Base-by-base conservation (phyloP, 495 filamentous ascomycete species). In the Pseudoneurospora amorphoporcata region DNA sequence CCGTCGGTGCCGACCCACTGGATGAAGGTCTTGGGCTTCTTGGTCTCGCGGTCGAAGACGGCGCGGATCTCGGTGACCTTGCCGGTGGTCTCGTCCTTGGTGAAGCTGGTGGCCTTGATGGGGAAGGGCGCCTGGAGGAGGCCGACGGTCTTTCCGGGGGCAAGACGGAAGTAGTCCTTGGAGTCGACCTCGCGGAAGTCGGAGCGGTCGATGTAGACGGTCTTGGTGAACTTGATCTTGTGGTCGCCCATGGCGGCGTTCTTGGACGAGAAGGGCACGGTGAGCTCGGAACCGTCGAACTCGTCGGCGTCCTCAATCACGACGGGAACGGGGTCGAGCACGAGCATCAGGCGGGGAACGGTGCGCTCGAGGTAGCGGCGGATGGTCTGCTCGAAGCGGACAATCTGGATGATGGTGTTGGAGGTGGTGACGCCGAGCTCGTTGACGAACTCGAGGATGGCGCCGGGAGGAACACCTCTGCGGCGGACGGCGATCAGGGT, bases 131-230 rank as follows among this genome's bases (percentile, higher is more conserved):
- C 91, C 77, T 96, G 90, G 72, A 96, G 87, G 2, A 99, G 87
- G 61, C 95, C 96, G 61, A 98, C 95, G 7, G 88, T 86, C 82
- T 98, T 95, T 73, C 92, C 92, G 0, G 94, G 94, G 0, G 96
- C 92, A 35, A 99, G 89, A 29, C 96, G 94, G 89, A 97, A 98
- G 84, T 93, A 97, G 73, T 96, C 92, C 68, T 90, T 88, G 76
- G 87, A 89, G 79, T 95, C 93, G 19, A 90, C 87, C 78, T 96
- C 92, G 41, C 95, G 88, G 85, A 98, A 99, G 79, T 99, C 95
- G 42, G 87, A 90, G 68, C 93, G 90, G 78, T 99, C 95, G 69
- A 99, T 98, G 83, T 95, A 97, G 17, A 98, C 87, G 9, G 85
- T 92, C 79, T 90, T 90, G n/a, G 92, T 94, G 79, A 97, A 90